Evolutionary conservation across 2,329 filamentous ascomycete genomes (phyloP).

Genomic region (Hypoxylon sp.): DNA sequence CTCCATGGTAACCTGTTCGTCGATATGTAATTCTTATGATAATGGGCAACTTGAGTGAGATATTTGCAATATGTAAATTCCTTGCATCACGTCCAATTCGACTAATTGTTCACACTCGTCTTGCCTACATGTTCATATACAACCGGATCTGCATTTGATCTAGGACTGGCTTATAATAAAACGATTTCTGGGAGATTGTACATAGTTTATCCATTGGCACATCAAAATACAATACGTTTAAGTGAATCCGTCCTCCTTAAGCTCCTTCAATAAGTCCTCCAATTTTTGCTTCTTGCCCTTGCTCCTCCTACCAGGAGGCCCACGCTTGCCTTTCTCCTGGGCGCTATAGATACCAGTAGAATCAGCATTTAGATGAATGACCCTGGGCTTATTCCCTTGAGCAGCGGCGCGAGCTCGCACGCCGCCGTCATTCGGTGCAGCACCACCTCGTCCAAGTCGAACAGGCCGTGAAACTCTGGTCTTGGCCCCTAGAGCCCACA

Average conservation of each 20-base stretch:
- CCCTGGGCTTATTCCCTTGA: slow-evolving; percentile 57
- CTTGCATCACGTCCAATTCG: neutral
- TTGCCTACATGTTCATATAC: neutral
- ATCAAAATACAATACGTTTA: slow-evolving; percentile 7
- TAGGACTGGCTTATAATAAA: slow-evolving; percentile 1
- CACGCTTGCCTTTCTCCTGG: slow-evolving; percentile 54
- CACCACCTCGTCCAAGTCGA: slow-evolving; percentile 67
- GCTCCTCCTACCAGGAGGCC: slow-evolving; percentile 56
- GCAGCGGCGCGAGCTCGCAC: slow-evolving; percentile 58
- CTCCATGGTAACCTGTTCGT: neutral
- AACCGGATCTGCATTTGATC: neutral
- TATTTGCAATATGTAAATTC: neutral
- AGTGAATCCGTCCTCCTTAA: slow-evolving; percentile 32
- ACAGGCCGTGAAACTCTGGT: slow-evolving; percentile 76
- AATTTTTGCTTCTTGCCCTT: slow-evolving; percentile 58
- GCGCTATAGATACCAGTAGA: slow-evolving; percentile 58
- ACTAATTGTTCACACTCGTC: too few species aligned
- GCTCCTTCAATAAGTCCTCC: slow-evolving; percentile 59
- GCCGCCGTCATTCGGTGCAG: slow-evolving; percentile 61
- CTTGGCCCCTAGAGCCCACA: slow-evolving; percentile 96
- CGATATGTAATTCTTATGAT: neutral
- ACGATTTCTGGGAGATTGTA: slow-evolving; percentile 23
- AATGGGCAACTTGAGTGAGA: slow-evolving; percentile 5
- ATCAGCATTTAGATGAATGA: slow-evolving; percentile 58
- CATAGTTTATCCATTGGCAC: neutral